Evolutionary conservation across 2,329 filamentous ascomycete species (phyloP).

Genomic region (Cytospora schulzeri): DNA sequence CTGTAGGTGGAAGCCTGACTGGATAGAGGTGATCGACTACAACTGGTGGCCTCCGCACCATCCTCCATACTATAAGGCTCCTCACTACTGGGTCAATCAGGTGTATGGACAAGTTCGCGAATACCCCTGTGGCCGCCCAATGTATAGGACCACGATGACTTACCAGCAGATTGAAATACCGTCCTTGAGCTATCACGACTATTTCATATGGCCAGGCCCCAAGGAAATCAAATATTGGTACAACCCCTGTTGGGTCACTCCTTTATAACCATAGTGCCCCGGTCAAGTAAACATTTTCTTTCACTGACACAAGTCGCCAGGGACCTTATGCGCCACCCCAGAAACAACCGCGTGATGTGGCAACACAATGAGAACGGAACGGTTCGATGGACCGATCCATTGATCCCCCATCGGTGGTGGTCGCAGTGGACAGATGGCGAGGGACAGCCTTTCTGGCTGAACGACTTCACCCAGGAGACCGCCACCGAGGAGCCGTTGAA

Average conservation of each 20-base stretch:
- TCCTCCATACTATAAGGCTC: not conserved
- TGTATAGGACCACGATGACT: not conserved
- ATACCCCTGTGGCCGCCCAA: not conserved
- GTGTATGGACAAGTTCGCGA: not conserved
- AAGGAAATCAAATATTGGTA: not conserved
- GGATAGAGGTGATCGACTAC: not conserved
- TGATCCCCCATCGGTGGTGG: not conserved
- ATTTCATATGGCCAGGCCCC: not conserved
- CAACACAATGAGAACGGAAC: not conserved
- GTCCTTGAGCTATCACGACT: not conserved
- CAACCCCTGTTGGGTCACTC: not conserved
- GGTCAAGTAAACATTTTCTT: no score
- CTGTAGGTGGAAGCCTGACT: not conserved
- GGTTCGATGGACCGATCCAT: not conserved
- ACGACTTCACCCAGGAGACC: not conserved
- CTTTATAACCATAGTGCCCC: no score
- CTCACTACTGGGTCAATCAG: not conserved
- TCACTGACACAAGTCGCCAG: not conserved
- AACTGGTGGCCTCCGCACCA: not conserved
- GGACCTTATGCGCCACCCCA: not conserved
- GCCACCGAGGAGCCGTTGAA: not conserved
- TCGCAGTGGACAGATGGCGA: not conserved
- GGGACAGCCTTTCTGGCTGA: not conserved
- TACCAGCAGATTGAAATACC: not conserved
- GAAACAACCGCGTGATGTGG: not conserved